A percentile compares a stretch with the other conserved stretches of the same genome.
Conservation (phyloP, 495 filamentous ascomycete species). For the Hypoxylon fuscum region DNA sequence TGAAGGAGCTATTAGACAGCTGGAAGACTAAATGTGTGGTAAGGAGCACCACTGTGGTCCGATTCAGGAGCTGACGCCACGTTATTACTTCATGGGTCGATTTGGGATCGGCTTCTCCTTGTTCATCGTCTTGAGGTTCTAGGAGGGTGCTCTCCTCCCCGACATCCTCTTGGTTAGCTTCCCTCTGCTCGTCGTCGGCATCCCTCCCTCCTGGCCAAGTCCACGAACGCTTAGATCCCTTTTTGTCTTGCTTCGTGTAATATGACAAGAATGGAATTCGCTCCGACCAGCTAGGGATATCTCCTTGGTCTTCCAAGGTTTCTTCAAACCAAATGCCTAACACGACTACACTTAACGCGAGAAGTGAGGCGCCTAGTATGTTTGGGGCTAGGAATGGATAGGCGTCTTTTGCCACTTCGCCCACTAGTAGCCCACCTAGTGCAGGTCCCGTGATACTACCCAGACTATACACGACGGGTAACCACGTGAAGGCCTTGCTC, state of each 20-base stretch:
- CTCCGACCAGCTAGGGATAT: conserved; percentile 65
- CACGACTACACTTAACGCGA: conserved; percentile 77
- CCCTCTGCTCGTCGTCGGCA: conserved; percentile 48
- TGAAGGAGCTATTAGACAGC: conserved; percentile 87
- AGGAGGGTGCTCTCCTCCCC: conserved; percentile 46
- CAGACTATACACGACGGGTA: conserved; percentile 91
- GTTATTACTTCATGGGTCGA: conserved; percentile 50
- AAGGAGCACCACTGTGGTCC: conserved; percentile 82
- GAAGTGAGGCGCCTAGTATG: conserved; percentile 72
- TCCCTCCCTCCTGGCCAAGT: conserved; percentile 69
- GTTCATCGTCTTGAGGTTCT: conserved; percentile 43
- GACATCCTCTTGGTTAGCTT: conserved; percentile 48
- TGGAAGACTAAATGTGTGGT: conserved; percentile 88
- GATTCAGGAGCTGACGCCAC: conserved; percentile 69
- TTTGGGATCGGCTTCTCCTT: conserved; percentile 42
- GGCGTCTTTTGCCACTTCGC: conserved; percentile 59
- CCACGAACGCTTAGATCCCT: conserved; percentile 67
- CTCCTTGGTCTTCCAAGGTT: conserved; percentile 76
- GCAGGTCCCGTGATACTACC: conserved; percentile 93
- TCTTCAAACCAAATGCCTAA: conserved; percentile 84
- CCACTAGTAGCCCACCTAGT: conserved; percentile 84
- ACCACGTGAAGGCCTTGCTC: conserved; percentile 86
- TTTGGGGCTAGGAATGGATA: conserved; percentile 92
- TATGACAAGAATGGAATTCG: conserved; percentile 33
- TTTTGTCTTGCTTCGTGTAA: conserved; percentile 39